Percentiles rank a stretch among this genome's conserved stretches.
phyloP scores from a whole-genome alignment of 768 basidiomycete genomes.

The Suillus clintonianus region DNA sequence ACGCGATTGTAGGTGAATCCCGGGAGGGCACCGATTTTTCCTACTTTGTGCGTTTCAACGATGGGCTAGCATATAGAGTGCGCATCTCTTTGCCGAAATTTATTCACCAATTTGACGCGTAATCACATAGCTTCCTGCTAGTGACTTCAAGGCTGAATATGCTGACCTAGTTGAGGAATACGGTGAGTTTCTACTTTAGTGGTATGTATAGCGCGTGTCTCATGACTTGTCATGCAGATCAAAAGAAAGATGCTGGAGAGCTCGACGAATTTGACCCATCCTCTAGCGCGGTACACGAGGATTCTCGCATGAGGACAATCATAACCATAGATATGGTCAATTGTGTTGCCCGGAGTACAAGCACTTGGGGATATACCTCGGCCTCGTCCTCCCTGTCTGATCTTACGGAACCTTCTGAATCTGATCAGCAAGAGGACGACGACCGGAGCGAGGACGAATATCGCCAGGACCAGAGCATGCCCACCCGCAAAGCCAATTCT shows the following conservation, averaged over 20 bases:
- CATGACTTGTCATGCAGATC: slow-evolving; percentile 38
- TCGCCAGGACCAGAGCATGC: not conserved
- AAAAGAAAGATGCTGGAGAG: slow-evolving; percentile 40
- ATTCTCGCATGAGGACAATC: slow-evolving; percentile 51
- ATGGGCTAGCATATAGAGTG: slow-evolving; percentile 63
- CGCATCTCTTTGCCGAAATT: slow-evolving; percentile 12
- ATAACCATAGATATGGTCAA: slow-evolving; percentile 29
- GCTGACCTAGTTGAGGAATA: slow-evolving; percentile 55
- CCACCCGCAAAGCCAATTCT: not conserved
- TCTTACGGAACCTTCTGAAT: slow-evolving; percentile 30
- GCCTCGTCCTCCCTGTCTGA: slow-evolving; percentile 22
- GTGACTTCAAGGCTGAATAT: slow-evolving; percentile 39
- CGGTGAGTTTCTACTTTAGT: slow-evolving; percentile 39
- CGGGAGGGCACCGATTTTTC: slow-evolving; percentile 39
- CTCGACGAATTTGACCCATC: slow-evolving; percentile 63
- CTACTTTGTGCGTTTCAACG: slow-evolving; percentile 61
- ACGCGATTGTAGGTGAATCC: slow-evolving; percentile 63
- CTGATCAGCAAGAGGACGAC: slow-evolving; percentile 34
- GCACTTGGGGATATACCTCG: slow-evolving; percentile 5
- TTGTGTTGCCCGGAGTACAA: slow-evolving; percentile 10
- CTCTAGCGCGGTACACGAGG: slow-evolving; percentile 52
- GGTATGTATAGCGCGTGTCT: not conserved
- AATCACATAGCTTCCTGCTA: slow-evolving; percentile 43
- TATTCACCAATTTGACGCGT: not conserved
- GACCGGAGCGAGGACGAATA: slow-evolving; percentile 17